These are phyloP conservation scores for Chytridiales sp. DNA, from an alignment of 371 early-diverging fungal species.

Conservation along the genomic window DNA sequence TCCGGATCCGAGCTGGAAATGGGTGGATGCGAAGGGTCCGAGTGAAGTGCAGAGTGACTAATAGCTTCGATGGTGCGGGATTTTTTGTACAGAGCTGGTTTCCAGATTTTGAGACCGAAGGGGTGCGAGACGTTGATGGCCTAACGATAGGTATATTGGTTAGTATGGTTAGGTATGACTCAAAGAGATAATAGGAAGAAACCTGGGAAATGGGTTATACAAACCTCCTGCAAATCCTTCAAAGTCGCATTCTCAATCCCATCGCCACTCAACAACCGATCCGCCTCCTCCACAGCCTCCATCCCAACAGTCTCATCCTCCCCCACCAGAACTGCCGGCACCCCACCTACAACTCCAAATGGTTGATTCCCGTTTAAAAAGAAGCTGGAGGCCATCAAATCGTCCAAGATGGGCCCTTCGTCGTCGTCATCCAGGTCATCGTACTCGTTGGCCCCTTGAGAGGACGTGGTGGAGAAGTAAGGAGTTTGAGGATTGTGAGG, in stretches of 20 bases:
- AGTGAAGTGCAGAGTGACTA: conserved; percentile 79
- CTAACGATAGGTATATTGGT: conserved; percentile 12
- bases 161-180: background rate
- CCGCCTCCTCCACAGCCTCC: conserved; percentile 18
- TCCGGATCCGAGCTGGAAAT: no score
- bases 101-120: conserved; percentile 95
- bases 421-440: no score
- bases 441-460: no score
- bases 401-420: no score
- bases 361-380: no score
- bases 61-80: conserved; percentile 77
- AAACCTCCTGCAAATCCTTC: conserved; percentile 27
- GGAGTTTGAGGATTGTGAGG: no score
- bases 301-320: conserved; percentile 17
- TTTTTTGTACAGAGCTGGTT: conserved; percentile 94
- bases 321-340: background rate
- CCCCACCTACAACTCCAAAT: no score
- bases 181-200: background rate
- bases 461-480: no score
- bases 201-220: background rate
- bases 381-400: no score
- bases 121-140: conserved; percentile 69
- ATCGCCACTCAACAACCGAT: conserved; percentile 18
- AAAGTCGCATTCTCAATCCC: conserved; percentile 18
- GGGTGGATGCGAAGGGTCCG: conserved; percentile 41